These are phyloP conservation scores for Trichophyton benhamiae DNA, from an alignment of 2,329 filamentous ascomycete species.

Conservation along the genomic window DNA sequence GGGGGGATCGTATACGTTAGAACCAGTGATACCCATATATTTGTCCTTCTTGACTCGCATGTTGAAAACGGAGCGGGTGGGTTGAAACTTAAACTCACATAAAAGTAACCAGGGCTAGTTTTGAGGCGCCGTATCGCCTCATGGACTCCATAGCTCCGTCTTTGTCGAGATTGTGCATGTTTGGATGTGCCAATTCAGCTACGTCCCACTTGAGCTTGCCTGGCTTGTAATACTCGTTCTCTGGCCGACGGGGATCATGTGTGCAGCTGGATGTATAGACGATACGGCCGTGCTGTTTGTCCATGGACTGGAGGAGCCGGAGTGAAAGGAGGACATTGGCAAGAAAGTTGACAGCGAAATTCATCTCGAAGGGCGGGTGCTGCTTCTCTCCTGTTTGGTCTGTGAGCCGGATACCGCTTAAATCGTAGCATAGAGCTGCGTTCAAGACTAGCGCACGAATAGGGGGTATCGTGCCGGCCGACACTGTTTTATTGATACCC, in stretches of 20 bases:
- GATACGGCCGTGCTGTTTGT: background rate
- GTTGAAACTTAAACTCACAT: background rate
- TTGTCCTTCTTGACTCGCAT: background rate
- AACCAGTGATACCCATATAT: background rate
- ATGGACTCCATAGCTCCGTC: background rate
- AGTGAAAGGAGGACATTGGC: background rate
- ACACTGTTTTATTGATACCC: background rate
- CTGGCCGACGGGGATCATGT: background rate
- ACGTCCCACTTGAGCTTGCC: background rate
- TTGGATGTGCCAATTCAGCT: background rate
- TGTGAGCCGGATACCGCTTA: slow-evolving; percentile 1
- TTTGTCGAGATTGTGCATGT: background rate
- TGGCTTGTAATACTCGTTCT: background rate
- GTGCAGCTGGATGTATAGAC: background rate
- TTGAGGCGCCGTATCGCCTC: slow-evolving; percentile 2
- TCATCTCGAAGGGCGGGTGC: background rate
- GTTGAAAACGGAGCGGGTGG: too few species aligned
- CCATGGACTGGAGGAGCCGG: background rate
- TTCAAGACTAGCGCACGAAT: background rate
- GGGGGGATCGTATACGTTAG: background rate
- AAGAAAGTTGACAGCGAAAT: background rate
- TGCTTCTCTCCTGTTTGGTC: background rate
- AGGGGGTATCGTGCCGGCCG: background rate
- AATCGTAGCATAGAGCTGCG: background rate
- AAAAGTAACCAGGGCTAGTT: background rate